phyloP scores from a whole-genome alignment of 345 rosid species.

The Passiflora organensis region DNA sequence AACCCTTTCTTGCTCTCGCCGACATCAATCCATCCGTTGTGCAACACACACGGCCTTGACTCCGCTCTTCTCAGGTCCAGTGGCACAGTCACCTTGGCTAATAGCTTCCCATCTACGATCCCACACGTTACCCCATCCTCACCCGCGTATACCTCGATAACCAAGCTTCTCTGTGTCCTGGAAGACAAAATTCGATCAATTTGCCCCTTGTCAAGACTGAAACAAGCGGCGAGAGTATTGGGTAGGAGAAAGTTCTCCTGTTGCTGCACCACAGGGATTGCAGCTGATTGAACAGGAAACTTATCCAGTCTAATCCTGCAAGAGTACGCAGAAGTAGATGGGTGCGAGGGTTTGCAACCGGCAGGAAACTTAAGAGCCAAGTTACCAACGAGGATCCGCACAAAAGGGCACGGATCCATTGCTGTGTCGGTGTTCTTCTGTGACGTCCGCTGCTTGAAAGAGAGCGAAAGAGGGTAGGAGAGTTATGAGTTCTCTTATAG shows the following conservation, averaged over 20 bases:
- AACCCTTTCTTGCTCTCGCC: constrained; percentile 36
- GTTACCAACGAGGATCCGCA: constrained; percentile 72
- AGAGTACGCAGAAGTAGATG: constrained; percentile 33
- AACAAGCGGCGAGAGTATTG: constrained; percentile 59
- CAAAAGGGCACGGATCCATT: constrained; percentile 98
- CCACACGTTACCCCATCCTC: constrained; percentile 42
- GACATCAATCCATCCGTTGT: constrained; percentile 64
- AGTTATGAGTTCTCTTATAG: not conserved
- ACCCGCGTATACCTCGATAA: constrained; percentile 44
- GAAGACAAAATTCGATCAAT: constrained; percentile 33
- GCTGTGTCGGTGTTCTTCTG: too few species aligned
- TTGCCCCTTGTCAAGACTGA: constrained; percentile 47
- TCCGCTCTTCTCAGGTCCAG: constrained; percentile 60
- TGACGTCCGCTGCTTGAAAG: not conserved
- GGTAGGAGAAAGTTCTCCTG: constrained; percentile 19
- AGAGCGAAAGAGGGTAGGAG: not conserved
- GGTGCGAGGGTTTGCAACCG: constrained; percentile 24
- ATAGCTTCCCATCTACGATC: constrained; percentile 39
- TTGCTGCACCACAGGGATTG: constrained; percentile 28
- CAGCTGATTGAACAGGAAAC: constrained; percentile 42
- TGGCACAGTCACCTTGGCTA: constrained; percentile 53
- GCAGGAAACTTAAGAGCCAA: constrained; percentile 55
- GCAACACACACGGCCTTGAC: constrained; percentile 43
- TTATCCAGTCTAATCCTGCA: constrained; percentile 61
- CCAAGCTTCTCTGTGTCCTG: constrained; percentile 21